Evolutionary conservation across 768 basidiomycete species (phyloP), one percentile per base, ranked within the genome.

Genomic region (Kwoniella sp.): DNA sequence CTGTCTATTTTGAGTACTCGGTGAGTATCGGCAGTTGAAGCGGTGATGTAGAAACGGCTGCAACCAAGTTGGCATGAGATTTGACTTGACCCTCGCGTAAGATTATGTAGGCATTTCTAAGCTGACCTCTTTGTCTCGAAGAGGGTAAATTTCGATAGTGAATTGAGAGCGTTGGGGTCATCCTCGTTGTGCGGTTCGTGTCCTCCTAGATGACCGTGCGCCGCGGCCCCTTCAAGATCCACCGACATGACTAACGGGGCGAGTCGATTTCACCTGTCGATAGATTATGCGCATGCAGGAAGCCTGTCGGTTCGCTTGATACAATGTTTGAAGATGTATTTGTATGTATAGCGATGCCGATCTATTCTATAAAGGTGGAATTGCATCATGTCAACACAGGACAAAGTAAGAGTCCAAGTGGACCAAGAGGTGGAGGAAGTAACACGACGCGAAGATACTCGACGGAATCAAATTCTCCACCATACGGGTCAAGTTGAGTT

Each of bases 1-100:
- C 95, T 84, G 79, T 99, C 93, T 57, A 99, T 88, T 83, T 93
- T 96, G 74, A 97, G 85, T 60, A 99, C 91, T 21, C 90, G 86
- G 75, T 96, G 93, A 1, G 90, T 85, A 0, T 91, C 89, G 63
- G 91, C 91, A 19, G 90, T 87, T 0, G 91, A 93, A 1, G 90
- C 93, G 64, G 97, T 87, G 57, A 99, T 86, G 82, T 88, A 97
- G 84, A 95, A 92, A 19, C 91, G 88, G 19, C 73, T 77, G n/a
- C 21, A n/a, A n/a, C n/a, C n/a, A n/a, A n/a, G n/a, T n/a, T n/a
- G n/a, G n/a, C n/a, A n/a, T n/a, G n/a, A n/a, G n/a, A n/a, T n/a
- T n/a, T n/a, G n/a, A n/a, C n/a, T n/a, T n/a, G n/a, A n/a, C n/a
- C n/a, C n/a, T n/a, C n/a, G n/a, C n/a, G n/a, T n/a, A n/a, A n/a